Conservation (phyloP, 2,329 filamentous ascomycete species). For the Ascosphaera acerosa region DNA sequence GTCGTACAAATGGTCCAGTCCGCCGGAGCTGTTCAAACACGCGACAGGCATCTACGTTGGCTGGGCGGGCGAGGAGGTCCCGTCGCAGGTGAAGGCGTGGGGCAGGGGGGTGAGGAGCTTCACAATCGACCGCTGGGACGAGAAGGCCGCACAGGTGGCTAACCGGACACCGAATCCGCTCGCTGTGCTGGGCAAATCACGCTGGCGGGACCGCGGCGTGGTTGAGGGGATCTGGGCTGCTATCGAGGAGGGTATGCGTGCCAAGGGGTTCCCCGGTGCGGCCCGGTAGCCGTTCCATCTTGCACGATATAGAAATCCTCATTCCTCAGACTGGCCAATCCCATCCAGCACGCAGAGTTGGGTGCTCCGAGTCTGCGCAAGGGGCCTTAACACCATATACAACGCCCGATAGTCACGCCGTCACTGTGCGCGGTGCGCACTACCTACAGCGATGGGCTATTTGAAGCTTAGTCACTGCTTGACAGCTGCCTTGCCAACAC, state of each 20-base stretch:
- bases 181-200: constrained; percentile 12
- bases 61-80: constrained; percentile 62
- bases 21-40: constrained; percentile 71
- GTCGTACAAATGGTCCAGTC: constrained; percentile 83
- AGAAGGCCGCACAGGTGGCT: constrained; percentile 17
- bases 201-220: constrained; percentile 77
- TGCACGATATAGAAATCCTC: too few relatives aligned
- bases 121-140: constrained; percentile 60
- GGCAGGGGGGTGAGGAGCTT: constrained; percentile 59
- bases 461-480: too few relatives aligned
- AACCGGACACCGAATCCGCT: constrained; percentile 7
- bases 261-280: constrained; percentile 66
- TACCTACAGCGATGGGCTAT: too few relatives aligned
- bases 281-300: too few relatives aligned
- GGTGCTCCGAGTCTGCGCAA: too few relatives aligned
- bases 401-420: too few relatives aligned
- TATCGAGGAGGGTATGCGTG: constrained; percentile 69
- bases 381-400: too few relatives aligned
- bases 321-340: too few relatives aligned
- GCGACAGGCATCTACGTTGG: constrained; percentile 73
- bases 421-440: too few relatives aligned
- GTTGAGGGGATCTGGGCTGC: constrained; percentile 81
- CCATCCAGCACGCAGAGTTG: too few relatives aligned
- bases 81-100: constrained; percentile 57
- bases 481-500: too few relatives aligned